Base-by-base conservation (phyloP, 148 eudicot genomes). In the Rhododendron kiyosumense region DNA sequence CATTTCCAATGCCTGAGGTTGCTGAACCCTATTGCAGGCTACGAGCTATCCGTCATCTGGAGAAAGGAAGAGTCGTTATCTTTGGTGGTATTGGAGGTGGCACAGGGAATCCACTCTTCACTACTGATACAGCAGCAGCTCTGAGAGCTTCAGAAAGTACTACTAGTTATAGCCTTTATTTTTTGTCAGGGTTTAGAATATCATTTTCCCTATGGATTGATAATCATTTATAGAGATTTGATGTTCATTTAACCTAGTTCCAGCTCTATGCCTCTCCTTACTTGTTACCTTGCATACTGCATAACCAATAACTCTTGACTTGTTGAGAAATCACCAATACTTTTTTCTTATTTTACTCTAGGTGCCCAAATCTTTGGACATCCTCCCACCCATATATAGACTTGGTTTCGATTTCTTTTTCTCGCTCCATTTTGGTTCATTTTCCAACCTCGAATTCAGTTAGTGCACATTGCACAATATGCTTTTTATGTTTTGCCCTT, bases 51-150 rank as follows among this genome's bases (percentile, higher is more conserved):
- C 91, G 98, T 54, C 98, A 97, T 90, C 91, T 95, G 46, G 98
- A 95, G 75, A 97, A 97, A 88, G 96, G 98, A 74, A 93, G 99
- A 86, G 98, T 95, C 83, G 98, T 95, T 43, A 97, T 97, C 45
- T 97, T 97, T 90, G 99, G 98, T 69, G 99, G 98, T 79, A 92
- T 95, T 87, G 99, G 98, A 61, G 97, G 95, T 81, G 99, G 96
- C 84, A 91, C 94, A 20, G 99, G 98, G 87, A 95, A 93, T 87
- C 95, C 98, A 77, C 94, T 93, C 78, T 93, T 97, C 85, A 93
- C 99, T 24, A 97, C 99, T 28, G 99, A 97, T 87, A 93, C 95
- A 88, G 94, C 96, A 79, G 99, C 99, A 49, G 99, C 98, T 79
- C 94, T 95, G 87, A 93, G 98, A 90, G 99, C 99, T 89, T 93